Evolutionary conservation across 1,284 basidiomycete species (phyloP).

Genomic region (Pholiota adiposa): DNA sequence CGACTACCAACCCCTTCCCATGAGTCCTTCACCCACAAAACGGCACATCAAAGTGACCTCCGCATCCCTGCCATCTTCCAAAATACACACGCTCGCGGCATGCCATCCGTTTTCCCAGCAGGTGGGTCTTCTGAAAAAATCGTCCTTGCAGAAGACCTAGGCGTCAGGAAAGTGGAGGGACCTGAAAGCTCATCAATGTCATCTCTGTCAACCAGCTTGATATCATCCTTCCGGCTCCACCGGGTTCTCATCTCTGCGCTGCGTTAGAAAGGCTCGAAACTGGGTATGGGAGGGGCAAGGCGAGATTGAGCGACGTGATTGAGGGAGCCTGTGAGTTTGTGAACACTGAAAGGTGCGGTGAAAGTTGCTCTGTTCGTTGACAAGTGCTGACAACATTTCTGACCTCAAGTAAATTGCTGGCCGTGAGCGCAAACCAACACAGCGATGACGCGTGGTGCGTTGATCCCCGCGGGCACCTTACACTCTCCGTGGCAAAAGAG

Average conservation of each 20-base stretch:
- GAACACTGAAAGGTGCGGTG: slow-evolving; percentile 35
- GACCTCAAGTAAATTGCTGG: background rate
- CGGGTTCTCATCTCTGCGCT: slow-evolving; percentile 31
- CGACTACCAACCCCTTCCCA: slow-evolving; percentile 4
- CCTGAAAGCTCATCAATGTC: slow-evolving; percentile 1
- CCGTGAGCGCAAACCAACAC: background rate
- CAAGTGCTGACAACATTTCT: slow-evolving; percentile 24
- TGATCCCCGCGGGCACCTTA: slow-evolving; percentile 59
- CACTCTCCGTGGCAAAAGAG: slow-evolving; percentile 54
- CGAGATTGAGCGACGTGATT: slow-evolving; percentile 46
- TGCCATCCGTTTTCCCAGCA: slow-evolving; percentile 57
- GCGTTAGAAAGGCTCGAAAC: slow-evolving; percentile 43
- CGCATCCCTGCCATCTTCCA: slow-evolving; percentile 35
- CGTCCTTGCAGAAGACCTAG: background rate
- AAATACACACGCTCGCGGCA: slow-evolving; percentile 38
- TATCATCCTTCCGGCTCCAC: slow-evolving; percentile 50
- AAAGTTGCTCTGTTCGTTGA: background rate
- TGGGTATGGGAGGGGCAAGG: slow-evolving; percentile 44
- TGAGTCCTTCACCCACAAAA: slow-evolving; percentile 28
- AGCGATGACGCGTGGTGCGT: slow-evolving; percentile 55
- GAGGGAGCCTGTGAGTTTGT: slow-evolving; percentile 32
- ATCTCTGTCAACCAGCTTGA: slow-evolving; percentile 49
- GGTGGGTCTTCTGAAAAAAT: slow-evolving; percentile 37
- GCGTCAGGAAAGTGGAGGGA: background rate
- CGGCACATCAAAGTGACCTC: slow-evolving; percentile 36